Conservation (phyloP, 2,329 filamentous ascomycete species). For the Alternaria postmessia region DNA sequence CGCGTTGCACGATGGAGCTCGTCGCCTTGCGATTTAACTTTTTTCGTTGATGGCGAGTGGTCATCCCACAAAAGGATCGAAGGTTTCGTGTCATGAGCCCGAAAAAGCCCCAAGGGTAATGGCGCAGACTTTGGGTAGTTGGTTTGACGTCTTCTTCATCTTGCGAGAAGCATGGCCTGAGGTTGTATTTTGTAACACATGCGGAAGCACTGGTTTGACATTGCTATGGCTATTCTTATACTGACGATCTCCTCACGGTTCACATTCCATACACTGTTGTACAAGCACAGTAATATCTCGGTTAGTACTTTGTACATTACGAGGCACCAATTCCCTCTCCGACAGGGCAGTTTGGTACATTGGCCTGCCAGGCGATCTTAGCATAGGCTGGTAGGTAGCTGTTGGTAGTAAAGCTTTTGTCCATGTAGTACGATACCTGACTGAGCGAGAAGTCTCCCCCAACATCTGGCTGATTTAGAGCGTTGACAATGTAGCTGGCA, state of each 20-base stretch:
- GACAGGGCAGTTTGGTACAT: slow-evolving; percentile 53
- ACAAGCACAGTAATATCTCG: not conserved
- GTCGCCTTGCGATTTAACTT: not conserved
- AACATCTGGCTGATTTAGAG: slow-evolving; percentile 42
- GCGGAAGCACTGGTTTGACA: not conserved
- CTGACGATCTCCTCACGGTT: not conserved
- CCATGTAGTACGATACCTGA: slow-evolving; percentile 51
- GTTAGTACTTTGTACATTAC: not conserved
- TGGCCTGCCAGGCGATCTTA: slow-evolving; percentile 51
- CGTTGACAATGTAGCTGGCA: slow-evolving; percentile 46
- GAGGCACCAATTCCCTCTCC: slow-evolving; percentile 42
- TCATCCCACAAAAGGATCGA: not conserved
- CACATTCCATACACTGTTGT: not conserved
- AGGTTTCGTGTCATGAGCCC: not conserved
- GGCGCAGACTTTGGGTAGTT: not conserved
- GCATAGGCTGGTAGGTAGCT: slow-evolving; percentile 53
- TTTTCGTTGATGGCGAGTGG: not conserved
- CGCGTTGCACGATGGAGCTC: not conserved
- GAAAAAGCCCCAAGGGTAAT: not conserved
- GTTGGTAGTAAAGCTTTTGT: slow-evolving; percentile 53
- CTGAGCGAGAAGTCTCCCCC: slow-evolving; percentile 42
- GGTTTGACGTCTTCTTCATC: not conserved
- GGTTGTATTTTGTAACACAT: not conserved
- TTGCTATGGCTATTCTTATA: not conserved
- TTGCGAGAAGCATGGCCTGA: not conserved